phyloP scores from a whole-genome alignment of 2,329 filamentous ascomycete species.

The Claviceps paspali region DNA sequence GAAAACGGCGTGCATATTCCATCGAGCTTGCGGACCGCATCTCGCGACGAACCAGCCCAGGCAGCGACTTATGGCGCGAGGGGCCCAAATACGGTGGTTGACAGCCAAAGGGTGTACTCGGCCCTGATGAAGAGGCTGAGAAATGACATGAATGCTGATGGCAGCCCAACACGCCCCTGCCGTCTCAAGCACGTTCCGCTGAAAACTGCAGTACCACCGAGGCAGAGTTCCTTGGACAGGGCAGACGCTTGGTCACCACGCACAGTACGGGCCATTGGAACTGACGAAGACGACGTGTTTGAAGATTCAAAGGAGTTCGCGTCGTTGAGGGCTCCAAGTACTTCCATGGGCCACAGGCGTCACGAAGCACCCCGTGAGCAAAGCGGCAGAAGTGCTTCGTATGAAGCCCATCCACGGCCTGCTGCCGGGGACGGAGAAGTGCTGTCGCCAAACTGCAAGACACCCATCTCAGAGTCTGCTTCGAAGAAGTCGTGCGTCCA shows the following conservation, averaged over 20 bases:
- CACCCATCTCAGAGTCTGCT: neutral
- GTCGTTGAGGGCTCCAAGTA: neutral
- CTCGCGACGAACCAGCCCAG: neutral
- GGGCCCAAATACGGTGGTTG: slow-evolving; percentile 18
- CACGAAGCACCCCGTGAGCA: neutral
- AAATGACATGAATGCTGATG: slow-evolving; percentile 18
- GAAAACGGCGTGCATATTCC: slow-evolving; percentile 31
- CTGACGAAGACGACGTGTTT: slow-evolving; percentile 21
- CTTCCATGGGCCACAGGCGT: neutral
- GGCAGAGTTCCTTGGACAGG: slow-evolving; percentile 8
- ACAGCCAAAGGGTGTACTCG: slow-evolving; percentile 46
- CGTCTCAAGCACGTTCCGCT: neutral
- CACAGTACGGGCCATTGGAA: slow-evolving; percentile 19
- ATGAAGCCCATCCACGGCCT: slow-evolving; percentile 6
- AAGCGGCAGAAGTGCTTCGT: neutral
- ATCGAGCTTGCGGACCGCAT: slow-evolving; percentile 17
- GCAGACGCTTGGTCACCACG: slow-evolving; percentile 10
- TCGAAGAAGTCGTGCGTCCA: slow-evolving; percentile 14
- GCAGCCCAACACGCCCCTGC: slow-evolving; percentile 1
- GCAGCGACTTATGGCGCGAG: slow-evolving; percentile 6
- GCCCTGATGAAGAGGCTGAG: slow-evolving; percentile 44
- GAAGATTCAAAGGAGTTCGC: slow-evolving; percentile 2
- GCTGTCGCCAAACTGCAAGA: slow-evolving; percentile 4
- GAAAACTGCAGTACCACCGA: slow-evolving; percentile 5
- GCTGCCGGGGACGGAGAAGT: slow-evolving; percentile 6